These are phyloP conservation scores for Candida incommunis DNA, from an alignment of 805 yeast species.

Conservation along the genomic window DNA sequence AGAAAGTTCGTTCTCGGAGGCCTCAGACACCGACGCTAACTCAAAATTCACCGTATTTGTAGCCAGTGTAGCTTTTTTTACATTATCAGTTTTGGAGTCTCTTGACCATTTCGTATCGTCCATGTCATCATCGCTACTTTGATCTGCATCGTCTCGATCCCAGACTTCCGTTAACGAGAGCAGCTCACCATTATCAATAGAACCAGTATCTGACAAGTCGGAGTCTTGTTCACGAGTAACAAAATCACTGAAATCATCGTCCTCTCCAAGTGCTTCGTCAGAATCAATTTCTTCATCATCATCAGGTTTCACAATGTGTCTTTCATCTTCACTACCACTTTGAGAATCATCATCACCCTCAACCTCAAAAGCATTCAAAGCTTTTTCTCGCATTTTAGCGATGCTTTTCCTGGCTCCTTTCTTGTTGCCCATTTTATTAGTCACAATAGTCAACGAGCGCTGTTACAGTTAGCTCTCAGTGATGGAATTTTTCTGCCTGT, in stretches of 20 bases:
- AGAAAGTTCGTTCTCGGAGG: conserved; percentile 2
- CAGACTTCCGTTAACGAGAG: conserved; percentile 75
- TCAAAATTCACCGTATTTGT: conserved; percentile 5
- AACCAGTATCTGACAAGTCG: conserved; percentile 46
- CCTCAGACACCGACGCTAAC: conserved; percentile 9
- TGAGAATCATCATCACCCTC: conserved; percentile 29
- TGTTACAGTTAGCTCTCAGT: neutral
- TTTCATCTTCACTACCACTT: conserved; percentile 15
- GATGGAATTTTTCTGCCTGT: neutral
- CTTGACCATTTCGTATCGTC: no score
- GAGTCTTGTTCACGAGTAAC: conserved; percentile 36
- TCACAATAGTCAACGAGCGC: neutral
- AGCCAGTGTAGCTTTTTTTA: no score
- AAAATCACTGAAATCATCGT: conserved; percentile 50
- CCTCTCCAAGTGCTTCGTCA: conserved; percentile 81
- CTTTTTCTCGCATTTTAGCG: conserved; percentile 20
- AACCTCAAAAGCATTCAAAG: conserved; percentile 36
- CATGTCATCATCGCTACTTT: conserved; percentile 4
- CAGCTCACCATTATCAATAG: conserved; percentile 64
- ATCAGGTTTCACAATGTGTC: conserved; percentile 18
- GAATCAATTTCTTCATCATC: conserved; percentile 47
- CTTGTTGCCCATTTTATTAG: neutral
- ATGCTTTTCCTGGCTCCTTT: neutral
- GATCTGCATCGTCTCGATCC: conserved; percentile 60
- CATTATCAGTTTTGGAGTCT: neutral